Evolutionary conservation across 2,329 filamentous ascomycete genomes (phyloP).

Genomic region (Phaeosphaeriaceae sp.): DNA sequence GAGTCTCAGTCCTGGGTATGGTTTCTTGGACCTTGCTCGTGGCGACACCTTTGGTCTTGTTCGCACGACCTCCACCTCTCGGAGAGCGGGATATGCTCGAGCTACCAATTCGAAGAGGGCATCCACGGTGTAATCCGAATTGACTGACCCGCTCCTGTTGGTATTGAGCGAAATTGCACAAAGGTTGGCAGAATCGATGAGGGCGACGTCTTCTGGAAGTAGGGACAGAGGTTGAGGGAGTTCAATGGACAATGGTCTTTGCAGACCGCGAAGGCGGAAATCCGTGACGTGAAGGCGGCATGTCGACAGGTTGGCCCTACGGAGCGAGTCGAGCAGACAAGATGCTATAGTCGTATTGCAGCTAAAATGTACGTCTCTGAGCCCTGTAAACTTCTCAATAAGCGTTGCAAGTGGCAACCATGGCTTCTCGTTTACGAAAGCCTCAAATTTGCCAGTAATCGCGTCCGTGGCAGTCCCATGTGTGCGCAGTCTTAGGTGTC

Average conservation of each 20-base stretch:
- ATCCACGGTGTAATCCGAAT: background rate
- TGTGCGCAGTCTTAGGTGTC: background rate
- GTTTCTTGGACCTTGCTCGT: background rate
- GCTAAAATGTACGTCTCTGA: background rate
- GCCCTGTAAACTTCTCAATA: background rate
- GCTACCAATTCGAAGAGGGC: background rate
- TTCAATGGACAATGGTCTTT: too few relatives aligned
- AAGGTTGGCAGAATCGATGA: background rate
- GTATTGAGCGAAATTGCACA: background rate
- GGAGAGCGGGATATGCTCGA: background rate
- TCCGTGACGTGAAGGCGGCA: background rate
- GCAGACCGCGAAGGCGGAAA: background rate
- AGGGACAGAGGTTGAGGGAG: background rate
- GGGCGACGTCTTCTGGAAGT: background rate
- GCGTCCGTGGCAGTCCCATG: background rate
- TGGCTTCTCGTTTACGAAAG: background rate
- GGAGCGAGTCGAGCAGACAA: background rate
- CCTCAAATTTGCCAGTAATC: background rate
- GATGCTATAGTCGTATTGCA: background rate
- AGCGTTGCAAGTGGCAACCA: background rate
- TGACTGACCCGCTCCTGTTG: background rate
- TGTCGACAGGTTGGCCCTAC: background rate
- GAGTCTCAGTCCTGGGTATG: background rate
- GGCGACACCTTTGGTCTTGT: background rate
- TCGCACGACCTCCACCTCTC: background rate